phyloP scores from a whole-genome alignment of 352 stramenopile species.

The Aphanomyces euteiches region DNA sequence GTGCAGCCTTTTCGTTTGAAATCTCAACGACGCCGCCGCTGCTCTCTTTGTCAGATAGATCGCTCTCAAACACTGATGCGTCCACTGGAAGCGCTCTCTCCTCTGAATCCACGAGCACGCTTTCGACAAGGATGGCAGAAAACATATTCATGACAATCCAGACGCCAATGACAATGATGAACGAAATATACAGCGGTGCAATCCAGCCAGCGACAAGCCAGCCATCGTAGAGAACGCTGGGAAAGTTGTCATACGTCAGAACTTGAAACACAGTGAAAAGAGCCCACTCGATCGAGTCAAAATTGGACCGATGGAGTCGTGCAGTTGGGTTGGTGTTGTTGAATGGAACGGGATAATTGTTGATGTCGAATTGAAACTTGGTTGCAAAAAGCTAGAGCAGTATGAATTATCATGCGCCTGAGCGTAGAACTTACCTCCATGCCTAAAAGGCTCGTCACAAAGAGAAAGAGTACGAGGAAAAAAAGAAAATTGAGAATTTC shows the following conservation, averaged over 20 bases:
- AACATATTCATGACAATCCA: conserved; percentile 95
- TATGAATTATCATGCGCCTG: too few relatives aligned
- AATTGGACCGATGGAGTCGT: conserved; percentile 62
- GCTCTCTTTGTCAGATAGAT: background rate
- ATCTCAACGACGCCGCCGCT: background rate
- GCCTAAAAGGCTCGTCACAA: conserved; percentile 85
- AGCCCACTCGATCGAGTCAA: conserved; percentile 80
- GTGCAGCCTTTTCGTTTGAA: too few relatives aligned
- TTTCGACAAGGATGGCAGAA: conserved; percentile 88
- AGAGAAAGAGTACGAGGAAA: conserved; percentile 94
- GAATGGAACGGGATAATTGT: conserved; percentile 16
- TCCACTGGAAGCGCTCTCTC: conserved; percentile 25
- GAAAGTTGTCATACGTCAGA: conserved; percentile 94
- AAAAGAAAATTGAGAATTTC: conserved; percentile 93
- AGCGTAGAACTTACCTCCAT: conserved; percentile 25
- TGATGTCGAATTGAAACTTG: conserved; percentile 87
- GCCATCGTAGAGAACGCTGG: conserved; percentile 90
- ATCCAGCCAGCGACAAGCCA: conserved; percentile 71
- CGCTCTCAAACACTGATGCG: background rate
- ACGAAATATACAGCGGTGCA: conserved; percentile 63
- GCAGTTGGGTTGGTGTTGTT: conserved; percentile 26
- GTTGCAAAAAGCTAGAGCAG: conserved; percentile 89
- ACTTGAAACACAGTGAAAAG: conserved; percentile 90
- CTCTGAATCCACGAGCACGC: conserved; percentile 78
- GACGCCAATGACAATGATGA: conserved; percentile 86